Base-by-base conservation (phyloP, 1,284 basidiomycete genomes). In the Puccinia polysora region DNA sequence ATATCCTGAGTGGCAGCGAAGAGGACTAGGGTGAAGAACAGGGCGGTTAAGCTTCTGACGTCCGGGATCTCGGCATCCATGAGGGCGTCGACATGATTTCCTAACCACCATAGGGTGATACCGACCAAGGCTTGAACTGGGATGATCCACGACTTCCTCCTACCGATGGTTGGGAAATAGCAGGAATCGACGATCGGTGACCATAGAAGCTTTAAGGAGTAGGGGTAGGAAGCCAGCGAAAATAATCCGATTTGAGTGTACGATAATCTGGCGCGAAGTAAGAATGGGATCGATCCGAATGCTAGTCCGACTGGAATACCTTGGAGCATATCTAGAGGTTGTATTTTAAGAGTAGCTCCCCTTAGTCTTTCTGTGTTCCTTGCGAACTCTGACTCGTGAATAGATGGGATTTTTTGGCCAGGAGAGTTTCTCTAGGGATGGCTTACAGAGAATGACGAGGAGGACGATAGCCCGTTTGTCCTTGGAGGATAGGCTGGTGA, bases 1-100 rank as follows among this genome's bases (percentile, higher is more conserved):
- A 97, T 97, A 80, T 98, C 91, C 86, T 99, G 96, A 0, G 96
- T 98, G 5, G 96, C 96, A 18, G 96, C 95, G 76, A 98, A 89
- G 74, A 94, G 86, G 53, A 97, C 94, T 47, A 99, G 86, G 6
- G 87, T 85, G 18, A 93, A 93, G 78, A 97, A 99, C 49, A 95
- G 83, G 68, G 86, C 82, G 1, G 96, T 97, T 70, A 99, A 83
- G 76, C 88, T 86, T 63, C 84, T 80, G 58, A 98, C 84, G 81
- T 96, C 86, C 47, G 93, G 85, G 56, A 85, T 85, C 18, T 92
- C 89, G 91, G 89, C 85, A 64, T 89, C 86, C 78, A 99, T 84
- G 75, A 96, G 84, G 74, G 84, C 84, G 76, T 92, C 86, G 7
- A 91, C 88, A 76, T 89, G 86, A 67, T 86, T 82, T 1, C 93